Evolutionary conservation across 163 green algal species (phyloP), one percentile per base, ranked within the genome.

Genomic region (Chlorella variabilis): DNA sequence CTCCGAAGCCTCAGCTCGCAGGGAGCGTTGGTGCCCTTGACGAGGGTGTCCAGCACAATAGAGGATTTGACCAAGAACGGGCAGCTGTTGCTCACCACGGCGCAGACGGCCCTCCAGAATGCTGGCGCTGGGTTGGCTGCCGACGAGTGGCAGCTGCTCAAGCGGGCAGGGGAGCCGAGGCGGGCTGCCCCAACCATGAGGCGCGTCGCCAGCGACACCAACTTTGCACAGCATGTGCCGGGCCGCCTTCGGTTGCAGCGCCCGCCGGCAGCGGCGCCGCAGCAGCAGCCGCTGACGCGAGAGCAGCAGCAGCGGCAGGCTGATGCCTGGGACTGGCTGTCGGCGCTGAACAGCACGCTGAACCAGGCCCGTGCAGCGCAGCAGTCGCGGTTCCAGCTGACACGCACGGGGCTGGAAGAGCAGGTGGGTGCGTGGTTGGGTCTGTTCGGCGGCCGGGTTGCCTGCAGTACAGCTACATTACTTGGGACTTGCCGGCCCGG

Each of bases 51-150:
- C 7, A 80, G 17, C 31, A 85, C 74, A 11, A 33, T 88, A 0
- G 25, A 83, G 31, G 78, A 80, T 11, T 73, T 88, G 48, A 83
- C 65, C 27, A 31, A 33, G 21, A 88, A 83, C 58, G 42, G 71
- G 1, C 31, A 83, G 56, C 42, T 74, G 36, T 38, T 85, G 11
- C 29, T 88, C 34, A 33, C 49, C 27, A 80, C 71, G 29, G 77
- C 77, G 42, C 77, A 87, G 54, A 68, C 51, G 11, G 56, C 71
- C 33, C 71, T 78, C 65, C 56, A 48, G 41, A 41, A 77, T 59
- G n/a, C n/a, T n/a, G n/a, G n/a, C n/a, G n/a, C n/a, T n/a, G 69
- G 41, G 29, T 29, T 39, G 13, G 33, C n/a, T 21, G 38, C 51
- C 13, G 69, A 79, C 31, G 79, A 84, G 23, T 62, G 42, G 79